Evolutionary conservation across 768 basidiomycete genomes (phyloP).

Genomic region (Ephemerocybe angulata): DNA sequence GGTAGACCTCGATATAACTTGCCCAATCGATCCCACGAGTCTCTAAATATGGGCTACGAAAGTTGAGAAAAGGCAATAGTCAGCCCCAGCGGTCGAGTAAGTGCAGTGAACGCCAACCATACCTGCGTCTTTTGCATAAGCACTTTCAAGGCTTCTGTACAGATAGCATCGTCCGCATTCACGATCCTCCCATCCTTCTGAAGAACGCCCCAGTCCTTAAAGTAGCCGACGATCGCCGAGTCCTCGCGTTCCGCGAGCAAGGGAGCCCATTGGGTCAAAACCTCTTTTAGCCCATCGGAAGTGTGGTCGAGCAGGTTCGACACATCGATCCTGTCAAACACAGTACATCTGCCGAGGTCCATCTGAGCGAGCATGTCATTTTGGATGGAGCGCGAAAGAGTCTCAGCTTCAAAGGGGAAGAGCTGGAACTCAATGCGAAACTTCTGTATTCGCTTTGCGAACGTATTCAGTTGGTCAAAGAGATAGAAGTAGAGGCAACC

Average conservation of each 20-base stretch:
- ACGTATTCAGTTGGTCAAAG: slow-evolving; percentile 30
- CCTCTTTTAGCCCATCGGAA: slow-evolving; percentile 26
- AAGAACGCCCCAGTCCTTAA: slow-evolving; percentile 37
- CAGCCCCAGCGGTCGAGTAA: neutral
- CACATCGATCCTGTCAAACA: slow-evolving; percentile 43
- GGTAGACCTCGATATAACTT: neutral
- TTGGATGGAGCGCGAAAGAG: slow-evolving; percentile 20
- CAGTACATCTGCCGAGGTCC: slow-evolving; percentile 14
- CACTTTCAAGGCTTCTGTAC: neutral
- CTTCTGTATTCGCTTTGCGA: slow-evolving; percentile 27
- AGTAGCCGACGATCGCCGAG: slow-evolving; percentile 33
- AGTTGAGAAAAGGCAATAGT: neutral
- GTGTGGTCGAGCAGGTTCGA: slow-evolving; percentile 41
- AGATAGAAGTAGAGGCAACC: slow-evolving; percentile 44
- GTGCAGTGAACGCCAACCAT: neutral
- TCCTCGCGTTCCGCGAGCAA: slow-evolving; percentile 25
- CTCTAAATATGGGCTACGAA: no score
- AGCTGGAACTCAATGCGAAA: slow-evolving; percentile 28
- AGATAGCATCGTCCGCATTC: neutral
- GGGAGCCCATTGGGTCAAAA: slow-evolving; percentile 32
- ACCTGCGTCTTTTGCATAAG: slow-evolving; percentile 18
- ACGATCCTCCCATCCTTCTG: slow-evolving; percentile 12
- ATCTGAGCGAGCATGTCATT: neutral
- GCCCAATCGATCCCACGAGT: neutral
- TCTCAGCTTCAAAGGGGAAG: slow-evolving; percentile 23